Evolutionary conservation across 2,329 filamentous ascomycete genomes (phyloP).

Genomic region (Atkinsonella texensis): DNA sequence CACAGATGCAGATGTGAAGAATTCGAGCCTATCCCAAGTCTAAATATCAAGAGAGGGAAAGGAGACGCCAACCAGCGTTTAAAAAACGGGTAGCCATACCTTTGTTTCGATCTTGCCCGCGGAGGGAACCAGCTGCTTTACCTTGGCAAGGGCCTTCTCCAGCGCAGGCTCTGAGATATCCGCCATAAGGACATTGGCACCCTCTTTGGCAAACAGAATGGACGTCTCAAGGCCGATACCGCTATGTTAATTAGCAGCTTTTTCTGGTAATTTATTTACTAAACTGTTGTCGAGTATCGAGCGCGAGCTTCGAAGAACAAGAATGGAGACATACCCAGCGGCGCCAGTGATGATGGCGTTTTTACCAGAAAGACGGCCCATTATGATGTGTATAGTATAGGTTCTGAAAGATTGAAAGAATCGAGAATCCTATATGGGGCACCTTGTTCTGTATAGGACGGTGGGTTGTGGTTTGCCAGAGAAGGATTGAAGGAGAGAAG

Average conservation of each 20-base stretch:
- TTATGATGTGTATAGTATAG: constrained; percentile 5
- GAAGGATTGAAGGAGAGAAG: background rate
- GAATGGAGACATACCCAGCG: constrained; percentile 48
- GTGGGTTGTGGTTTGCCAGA: background rate
- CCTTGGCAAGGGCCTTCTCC: constrained; percentile 62
- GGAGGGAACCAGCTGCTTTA: constrained; percentile 57
- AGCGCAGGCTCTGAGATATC: constrained; percentile 74
- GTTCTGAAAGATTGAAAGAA: background rate
- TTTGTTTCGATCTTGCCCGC: constrained; percentile 48
- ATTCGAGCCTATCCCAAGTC: background rate
- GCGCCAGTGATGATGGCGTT: constrained; percentile 70
- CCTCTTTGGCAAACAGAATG: constrained; percentile 82
- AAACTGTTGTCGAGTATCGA: background rate
- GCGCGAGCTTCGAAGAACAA: too few species aligned
- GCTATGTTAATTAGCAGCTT: constrained; percentile 29
- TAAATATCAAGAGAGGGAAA: background rate
- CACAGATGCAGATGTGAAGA: background rate
- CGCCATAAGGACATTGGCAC: constrained; percentile 72
- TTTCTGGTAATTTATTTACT: background rate
- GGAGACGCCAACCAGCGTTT: background rate
- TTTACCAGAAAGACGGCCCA: constrained; percentile 46
- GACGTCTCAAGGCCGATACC: constrained; percentile 88
- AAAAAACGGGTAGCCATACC: constrained; percentile 17
- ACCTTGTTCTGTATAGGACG: too few species aligned
- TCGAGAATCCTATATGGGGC: too few species aligned